phyloP scores from a whole-genome alignment of 176 grass and related monocot species.

The Zoysia japonica region DNA sequence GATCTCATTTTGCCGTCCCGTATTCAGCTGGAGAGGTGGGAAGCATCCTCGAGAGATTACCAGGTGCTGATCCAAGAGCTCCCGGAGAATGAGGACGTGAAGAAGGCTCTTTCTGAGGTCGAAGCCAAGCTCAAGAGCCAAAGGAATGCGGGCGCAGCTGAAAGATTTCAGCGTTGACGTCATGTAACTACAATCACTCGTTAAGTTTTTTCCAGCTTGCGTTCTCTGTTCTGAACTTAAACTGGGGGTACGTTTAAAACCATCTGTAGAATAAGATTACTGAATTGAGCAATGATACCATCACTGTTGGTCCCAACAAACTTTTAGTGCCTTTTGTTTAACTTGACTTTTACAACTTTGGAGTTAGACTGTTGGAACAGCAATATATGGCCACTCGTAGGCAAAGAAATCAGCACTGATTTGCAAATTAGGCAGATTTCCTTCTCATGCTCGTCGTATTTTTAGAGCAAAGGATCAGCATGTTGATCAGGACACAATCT shows the following conservation, averaged over 20 bases:
- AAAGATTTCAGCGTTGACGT: constrained; percentile 35
- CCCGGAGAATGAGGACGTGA: constrained; percentile 81
- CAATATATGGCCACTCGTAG: constrained; percentile 21
- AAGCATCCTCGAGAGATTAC: constrained; percentile 83
- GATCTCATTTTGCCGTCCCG: neutral
- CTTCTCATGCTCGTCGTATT: constrained; percentile 16
- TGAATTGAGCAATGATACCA: neutral
- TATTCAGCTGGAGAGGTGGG: constrained; percentile 88
- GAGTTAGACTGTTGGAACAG: constrained; percentile 12
- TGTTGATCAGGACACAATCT: constrained; percentile 15
- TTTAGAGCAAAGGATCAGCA: constrained; percentile 24
- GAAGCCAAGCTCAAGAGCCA: constrained; percentile 63
- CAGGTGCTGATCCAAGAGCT: constrained; percentile 76
- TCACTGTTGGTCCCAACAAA: constrained; percentile 32
- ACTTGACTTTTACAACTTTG: constrained; percentile 36
- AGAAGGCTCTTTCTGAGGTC: constrained; percentile 61
- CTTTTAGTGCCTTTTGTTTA: constrained; percentile 17
- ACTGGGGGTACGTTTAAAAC: neutral
- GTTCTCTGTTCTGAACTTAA: neutral
- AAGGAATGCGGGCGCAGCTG: constrained; percentile 26
- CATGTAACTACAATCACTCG: constrained; percentile 40
- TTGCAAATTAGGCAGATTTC: constrained; percentile 44
- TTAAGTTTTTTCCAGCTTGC: neutral
- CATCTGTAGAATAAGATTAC: neutral
- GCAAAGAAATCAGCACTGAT: constrained; percentile 33